Base-by-base conservation (phyloP, 768 basidiomycete genomes). In the Agrocybe chaxingu region DNA sequence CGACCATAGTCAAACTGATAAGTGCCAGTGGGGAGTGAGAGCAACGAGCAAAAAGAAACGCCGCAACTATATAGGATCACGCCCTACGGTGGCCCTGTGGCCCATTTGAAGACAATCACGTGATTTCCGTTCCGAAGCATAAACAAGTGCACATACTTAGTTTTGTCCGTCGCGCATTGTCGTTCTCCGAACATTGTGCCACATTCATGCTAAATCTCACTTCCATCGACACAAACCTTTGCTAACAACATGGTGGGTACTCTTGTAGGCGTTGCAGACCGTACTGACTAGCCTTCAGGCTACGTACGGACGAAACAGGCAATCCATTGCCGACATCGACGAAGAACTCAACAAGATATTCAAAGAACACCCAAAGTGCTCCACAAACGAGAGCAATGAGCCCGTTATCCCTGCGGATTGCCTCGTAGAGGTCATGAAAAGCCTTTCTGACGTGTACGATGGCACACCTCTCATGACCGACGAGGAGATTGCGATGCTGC, bases 311-410 rank as follows among this genome's bases (percentile, higher is more conserved):
- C 76, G 88, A 53, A 80, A 78, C 68, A 77, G 85, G 63, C 80
- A 88, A 62, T 88, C 86, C 37, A 75, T 89, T 40, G 76, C 74
- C 47, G 82, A 85, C 68, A 84, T 91, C 51, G 82, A 89, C 62
- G 74, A 78, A 55, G 79, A 84, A 60, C 80, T 91, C 31, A 65
- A 81, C 63, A 74, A 76, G 48, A 79, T 92, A 54, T 89, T 92
- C 63, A 70, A 73, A 49, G 72, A 79, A 32, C 87, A 91, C 60
- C 80, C 84, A 8, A 69, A 79, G 41, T 78, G 80, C 35, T 76
- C 79, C 62, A 60, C 71, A 47, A 83, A 84, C 61, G 78, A 82
- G 16, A 68, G 74, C 13, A 80, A 80, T 46, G 80, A 83, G 49
- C 79, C 84, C 32, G 76, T 78, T 13, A 82, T 92, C 56, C 87